Evolutionary conservation across 495 filamentous ascomycete genomes (phyloP).

Genomic region (Pyronema domesticum): DNA sequence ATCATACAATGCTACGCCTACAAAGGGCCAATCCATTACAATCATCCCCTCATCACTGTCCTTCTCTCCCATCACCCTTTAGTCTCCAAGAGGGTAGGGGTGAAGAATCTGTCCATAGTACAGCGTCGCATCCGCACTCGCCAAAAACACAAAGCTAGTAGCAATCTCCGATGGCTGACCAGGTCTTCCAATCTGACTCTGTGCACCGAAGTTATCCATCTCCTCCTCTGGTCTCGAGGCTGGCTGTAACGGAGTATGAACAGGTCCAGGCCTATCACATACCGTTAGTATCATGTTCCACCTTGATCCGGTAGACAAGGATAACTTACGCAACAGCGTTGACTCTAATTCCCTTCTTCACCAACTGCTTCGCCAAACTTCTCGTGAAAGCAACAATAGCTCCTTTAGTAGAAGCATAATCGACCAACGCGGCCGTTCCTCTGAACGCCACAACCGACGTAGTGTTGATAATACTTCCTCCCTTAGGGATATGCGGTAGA

Average conservation of each 20-base stretch:
- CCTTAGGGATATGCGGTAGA: constrained; percentile 37
- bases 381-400: constrained; percentile 44
- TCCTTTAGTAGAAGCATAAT: constrained; percentile 46
- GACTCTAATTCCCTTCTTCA: constrained; percentile 42
- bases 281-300: neutral
- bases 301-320: neutral
- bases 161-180: constrained; percentile 47
- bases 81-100: constrained; percentile 31
- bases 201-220: constrained; percentile 36
- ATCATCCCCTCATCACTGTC: neutral
- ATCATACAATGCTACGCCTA: too few species aligned
- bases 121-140: constrained; percentile 35
- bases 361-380: constrained; percentile 35
- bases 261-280: constrained; percentile 31
- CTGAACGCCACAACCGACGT: constrained; percentile 38
- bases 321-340: constrained; percentile 40
- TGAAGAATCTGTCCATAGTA: constrained; percentile 41
- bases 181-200: constrained; percentile 32
- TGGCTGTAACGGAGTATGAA: constrained; percentile 43
- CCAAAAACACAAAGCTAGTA: constrained; percentile 44
- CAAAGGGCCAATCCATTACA: too few species aligned
- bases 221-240: constrained; percentile 34
- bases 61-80: neutral
- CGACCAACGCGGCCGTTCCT: constrained; percentile 36
- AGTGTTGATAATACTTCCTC: constrained; percentile 42